These are phyloP conservation scores for Takashimella tepidaria DNA, from an alignment of 1,284 basidiomycete genomes.

Conservation along the genomic window DNA sequence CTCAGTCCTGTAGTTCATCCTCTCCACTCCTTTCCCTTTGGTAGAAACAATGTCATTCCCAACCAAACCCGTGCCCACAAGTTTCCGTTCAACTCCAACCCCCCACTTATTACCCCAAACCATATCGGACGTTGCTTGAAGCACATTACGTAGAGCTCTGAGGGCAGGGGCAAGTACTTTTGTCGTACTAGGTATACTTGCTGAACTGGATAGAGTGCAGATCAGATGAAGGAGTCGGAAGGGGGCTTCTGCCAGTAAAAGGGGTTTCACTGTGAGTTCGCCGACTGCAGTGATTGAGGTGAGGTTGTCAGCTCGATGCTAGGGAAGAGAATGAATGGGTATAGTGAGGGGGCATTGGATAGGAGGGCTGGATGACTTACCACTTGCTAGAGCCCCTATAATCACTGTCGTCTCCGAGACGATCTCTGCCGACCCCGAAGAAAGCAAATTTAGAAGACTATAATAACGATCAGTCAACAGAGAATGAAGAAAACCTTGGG, in stretches of 20 bases:
- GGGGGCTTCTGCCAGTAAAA: constrained; percentile 26
- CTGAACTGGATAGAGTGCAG: constrained; percentile 11
- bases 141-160: constrained; percentile 38
- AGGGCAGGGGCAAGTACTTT: constrained; percentile 25
- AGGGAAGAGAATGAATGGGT: not conserved
- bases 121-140: constrained; percentile 39
- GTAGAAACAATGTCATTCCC: constrained; percentile 19
- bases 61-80: constrained; percentile 38
- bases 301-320: not conserved
- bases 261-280: constrained; percentile 31
- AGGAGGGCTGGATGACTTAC: too few species aligned
- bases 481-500: too few species aligned
- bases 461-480: not conserved
- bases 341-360: too few species aligned
- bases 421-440: constrained; percentile 16
- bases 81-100: constrained; percentile 37
- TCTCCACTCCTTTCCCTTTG: constrained; percentile 8
- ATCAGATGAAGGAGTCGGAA: constrained; percentile 26
- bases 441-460: constrained; percentile 21
- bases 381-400: constrained; percentile 43
- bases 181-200: constrained; percentile 2
- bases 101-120: constrained; percentile 46
- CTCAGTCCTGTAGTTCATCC: constrained; percentile 20
- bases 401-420: constrained; percentile 44
- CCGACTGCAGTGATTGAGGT: too few species aligned